Evolutionary conservation across 2,329 filamentous ascomycete species (phyloP), one percentile per base, ranked within the genome.

Genomic region (Arthrobotrys pseudoclavata): DNA sequence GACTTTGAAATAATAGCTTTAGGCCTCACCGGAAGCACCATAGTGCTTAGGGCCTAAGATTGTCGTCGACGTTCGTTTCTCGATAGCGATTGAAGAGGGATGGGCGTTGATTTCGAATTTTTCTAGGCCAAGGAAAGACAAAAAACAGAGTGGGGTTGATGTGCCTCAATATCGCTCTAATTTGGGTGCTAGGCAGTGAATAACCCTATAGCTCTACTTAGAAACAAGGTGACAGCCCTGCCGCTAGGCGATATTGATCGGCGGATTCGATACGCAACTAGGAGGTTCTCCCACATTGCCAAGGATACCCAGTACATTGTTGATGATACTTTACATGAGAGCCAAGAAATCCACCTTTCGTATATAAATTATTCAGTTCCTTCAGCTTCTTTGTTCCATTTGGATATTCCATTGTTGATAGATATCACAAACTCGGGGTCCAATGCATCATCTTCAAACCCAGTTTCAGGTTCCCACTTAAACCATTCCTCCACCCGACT

Each of bases 401-500:
- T 34, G 12, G 29, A 15, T n/a, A 76, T 34, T 1, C 71, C 71
- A n/a, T 66, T 52, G n/a, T 64, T 76, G 5, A 76, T 29, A 20
- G 55, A 62, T n/a, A 4, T 29, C 10, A 64, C 34, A 20, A 76
- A 66, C 20, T 60, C 57, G 5, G 60, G 20, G 53, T 76, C 71
- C 10, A 76, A 13, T 13, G 71, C 47, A 37, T 69, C 64, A 7
- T 68, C 55, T 40, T 60, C 47, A 47, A 76, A 76, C 4, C 34
- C 48, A 13, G 31, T 45, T 37, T 69, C 71, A 10, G 37, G 40
- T 18, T 60, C 60, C 71, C 71, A 76, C 12, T 69, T 69, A 6
- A 76, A 7, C 71, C 71, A 76, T 12, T 66, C 45, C 20, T 76
- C 71, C 1, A 50, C 71, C 22, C 71, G 52, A 24, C 71, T 76